A percentile compares a stretch with the other conserved stretches of the same genome.
phyloP scores from a whole-genome alignment of 2,329 filamentous ascomycete genomes.

The Sclerotinia subarctica region DNA sequence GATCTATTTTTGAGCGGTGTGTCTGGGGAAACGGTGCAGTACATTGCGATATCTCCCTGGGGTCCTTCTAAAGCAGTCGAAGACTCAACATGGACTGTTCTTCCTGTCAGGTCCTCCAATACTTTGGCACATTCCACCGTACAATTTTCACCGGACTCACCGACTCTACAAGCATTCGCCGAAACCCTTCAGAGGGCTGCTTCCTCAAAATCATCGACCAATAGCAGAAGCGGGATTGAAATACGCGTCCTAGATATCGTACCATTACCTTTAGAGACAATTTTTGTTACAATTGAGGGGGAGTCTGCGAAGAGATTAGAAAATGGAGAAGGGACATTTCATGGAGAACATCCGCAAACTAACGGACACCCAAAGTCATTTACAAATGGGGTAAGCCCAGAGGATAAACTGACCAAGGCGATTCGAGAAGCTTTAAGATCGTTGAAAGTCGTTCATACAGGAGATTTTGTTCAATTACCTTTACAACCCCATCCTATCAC shows the following conservation, averaged over 20 bases:
- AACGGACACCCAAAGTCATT: conserved; percentile 42
- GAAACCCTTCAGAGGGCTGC: conserved; percentile 68
- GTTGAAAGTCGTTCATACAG: conserved; percentile 75
- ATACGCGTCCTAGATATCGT: conserved; percentile 78
- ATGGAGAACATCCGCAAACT: conserved; percentile 55
- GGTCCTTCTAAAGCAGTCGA: conserved; percentile 55
- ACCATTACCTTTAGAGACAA: conserved; percentile 74
- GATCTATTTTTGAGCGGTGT: conserved; percentile 70
- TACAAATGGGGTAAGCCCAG: conserved; percentile 41
- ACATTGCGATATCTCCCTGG: conserved; percentile 75
- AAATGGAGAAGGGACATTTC: conserved; percentile 79
- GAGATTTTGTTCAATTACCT: conserved; percentile 74
- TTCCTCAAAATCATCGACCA: conserved; percentile 69
- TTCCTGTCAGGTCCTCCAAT: conserved; percentile 66
- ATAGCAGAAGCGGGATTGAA: conserved; percentile 75
- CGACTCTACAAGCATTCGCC: conserved; percentile 75
- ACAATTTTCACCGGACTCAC: conserved; percentile 70
- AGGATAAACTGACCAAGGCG: conserved; percentile 60
- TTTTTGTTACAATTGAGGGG: conserved; percentile 83
- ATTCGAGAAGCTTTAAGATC: conserved; percentile 72
- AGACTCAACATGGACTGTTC: conserved; percentile 76
- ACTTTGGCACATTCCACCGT: conserved; percentile 73
- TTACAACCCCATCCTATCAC: conserved; percentile 83
- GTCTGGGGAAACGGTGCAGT: conserved; percentile 44
- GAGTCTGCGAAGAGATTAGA: conserved; percentile 77